Base-by-base conservation (phyloP, 306 rosid genomes). In the Delonix regia region DNA sequence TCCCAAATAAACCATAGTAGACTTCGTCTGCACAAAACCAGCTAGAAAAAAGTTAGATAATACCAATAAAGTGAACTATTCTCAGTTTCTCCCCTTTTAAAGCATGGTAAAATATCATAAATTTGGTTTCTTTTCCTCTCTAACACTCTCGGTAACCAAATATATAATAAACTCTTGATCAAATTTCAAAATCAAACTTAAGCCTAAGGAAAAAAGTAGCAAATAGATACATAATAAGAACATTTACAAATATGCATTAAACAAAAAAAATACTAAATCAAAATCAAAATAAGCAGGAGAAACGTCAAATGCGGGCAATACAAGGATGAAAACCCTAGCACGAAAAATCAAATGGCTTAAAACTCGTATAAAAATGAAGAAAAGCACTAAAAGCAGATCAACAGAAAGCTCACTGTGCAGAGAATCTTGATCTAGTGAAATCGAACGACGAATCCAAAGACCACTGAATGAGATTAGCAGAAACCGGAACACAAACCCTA, bases 341-440 rank as follows among this genome's bases (percentile, higher is more conserved):
- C 45, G 9, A 22, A 71, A 15, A 73, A 69, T 36, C 42, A 60
- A 14, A 13, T 18, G 75, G 66, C 12, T 19, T 9, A 22, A 64
- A 80, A 8, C 71, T 21, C 61, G 64, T 6, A 75, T 70, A 16
- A 42, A 30, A 71, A 49, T 48, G 12, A 3, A 44, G 28, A 12
- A 39, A 75, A 69, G 22, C 77, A 71, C 22, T 13, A 80, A 80
- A 73, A 34, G 22, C 7, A 64, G 78, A 86, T 79, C 82, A 70
- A 78, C 30, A 60, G 63, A 74, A 73, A 85, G 85, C 93, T 85
- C 81, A 94, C 89, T 74, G 77, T 42, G 84, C 44, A 55, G 69
- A 52, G 75, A 86, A 85, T 86, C 84, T 79, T 92, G 98, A 94
- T 92, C 96, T 79, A 78, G 74, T 45, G 57, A 69, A 67, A 77